phyloP scores from a whole-genome alignment of 148 eudicot genomes.

The Linanthus parryae region DNA sequence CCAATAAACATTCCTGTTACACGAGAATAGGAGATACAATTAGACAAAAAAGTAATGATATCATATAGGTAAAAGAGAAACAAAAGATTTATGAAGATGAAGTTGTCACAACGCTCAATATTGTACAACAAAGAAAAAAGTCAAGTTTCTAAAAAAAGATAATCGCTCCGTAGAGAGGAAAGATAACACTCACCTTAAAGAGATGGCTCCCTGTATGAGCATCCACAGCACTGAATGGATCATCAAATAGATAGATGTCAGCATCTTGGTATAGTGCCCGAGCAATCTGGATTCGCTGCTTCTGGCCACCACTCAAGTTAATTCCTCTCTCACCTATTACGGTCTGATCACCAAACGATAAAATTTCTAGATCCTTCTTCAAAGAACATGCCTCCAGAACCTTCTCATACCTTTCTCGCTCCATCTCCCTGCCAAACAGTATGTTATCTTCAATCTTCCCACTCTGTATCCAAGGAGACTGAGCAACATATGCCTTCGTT shows the following conservation, averaged over 20 bases:
- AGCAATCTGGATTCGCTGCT: slow-evolving; percentile 58
- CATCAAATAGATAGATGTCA: slow-evolving; percentile 53
- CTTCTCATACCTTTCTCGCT: slow-evolving; percentile 31
- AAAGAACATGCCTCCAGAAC: slow-evolving; percentile 51
- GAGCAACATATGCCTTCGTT: slow-evolving; percentile 48
- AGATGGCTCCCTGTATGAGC: slow-evolving; percentile 68
- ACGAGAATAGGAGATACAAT: no score
- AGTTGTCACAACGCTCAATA: neutral
- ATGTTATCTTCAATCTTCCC: slow-evolving; percentile 49
- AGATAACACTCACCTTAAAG: slow-evolving; percentile 34
- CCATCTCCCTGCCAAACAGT: slow-evolving; percentile 43
- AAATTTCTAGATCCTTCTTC: slow-evolving; percentile 46
- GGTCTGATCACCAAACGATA: slow-evolving; percentile 48
- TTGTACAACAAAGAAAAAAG: no score
- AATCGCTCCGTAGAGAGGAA: no score
- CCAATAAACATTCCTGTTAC: slow-evolving; percentile 49
- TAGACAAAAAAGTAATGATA: no score
- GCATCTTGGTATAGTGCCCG: slow-evolving; percentile 53
- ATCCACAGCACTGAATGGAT: slow-evolving; percentile 69
- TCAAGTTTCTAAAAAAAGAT: no score
- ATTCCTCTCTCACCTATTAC: slow-evolving; percentile 62
- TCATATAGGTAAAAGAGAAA: neutral
- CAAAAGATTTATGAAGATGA: neutral
- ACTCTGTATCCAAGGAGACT: slow-evolving; percentile 57
- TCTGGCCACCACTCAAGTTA: slow-evolving; percentile 63